Base-by-base conservation (phyloP, 345 rosid species). In the Lumnitzera littorea region DNA sequence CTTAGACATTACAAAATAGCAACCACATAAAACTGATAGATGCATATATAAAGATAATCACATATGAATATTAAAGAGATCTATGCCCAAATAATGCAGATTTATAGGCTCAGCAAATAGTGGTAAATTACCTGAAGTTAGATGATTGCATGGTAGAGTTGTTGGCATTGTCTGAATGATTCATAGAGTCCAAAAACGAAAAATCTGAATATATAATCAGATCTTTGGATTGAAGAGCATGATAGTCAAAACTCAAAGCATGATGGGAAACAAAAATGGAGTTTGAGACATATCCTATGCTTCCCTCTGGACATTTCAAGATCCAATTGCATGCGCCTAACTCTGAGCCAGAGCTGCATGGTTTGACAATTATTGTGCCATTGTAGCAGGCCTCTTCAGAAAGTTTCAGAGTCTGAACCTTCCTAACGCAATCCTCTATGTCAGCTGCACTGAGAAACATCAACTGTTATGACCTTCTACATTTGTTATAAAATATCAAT, bases 291-390 rank as follows among this genome's bases (percentile, higher is more conserved):
- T 63, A 82, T 66, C 82, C 77, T 64, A 87, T 50, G 53, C 69
- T 80, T 68, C 74, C 68, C 46, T 76, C 66, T 29, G 87, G 94
- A 62, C 86, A 70, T 51, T 58, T 76, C 24, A 89, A 74, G 36
- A 78, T 76, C 98, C 98, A 89, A 71, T 84, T 84, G 73, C 91
- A 89, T 13, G 94, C 77, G n/a, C 97, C 98, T 56, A 92, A 81
- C 70, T 89, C 96, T 66, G 78, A 69, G 64, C 98, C 89, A 47
- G 97, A 92, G 78, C 97, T 87, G 67, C 78, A 62, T 17, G 95
- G 83, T 67, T 78, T 84, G n/a, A 92, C 55, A 47, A 80, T 57
- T 78, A 89, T 63, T 29, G 73, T 75, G 58, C 95, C 90, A 63
- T 87, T 87, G 64, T 87, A 89, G 78, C 89, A 92, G 43, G 74